Percentiles rank a stretch among this genome's conserved stretches.
Evolutionary conservation across 148 eudicot genomes (phyloP).

Genomic region (Rhododendron williamsianum): DNA sequence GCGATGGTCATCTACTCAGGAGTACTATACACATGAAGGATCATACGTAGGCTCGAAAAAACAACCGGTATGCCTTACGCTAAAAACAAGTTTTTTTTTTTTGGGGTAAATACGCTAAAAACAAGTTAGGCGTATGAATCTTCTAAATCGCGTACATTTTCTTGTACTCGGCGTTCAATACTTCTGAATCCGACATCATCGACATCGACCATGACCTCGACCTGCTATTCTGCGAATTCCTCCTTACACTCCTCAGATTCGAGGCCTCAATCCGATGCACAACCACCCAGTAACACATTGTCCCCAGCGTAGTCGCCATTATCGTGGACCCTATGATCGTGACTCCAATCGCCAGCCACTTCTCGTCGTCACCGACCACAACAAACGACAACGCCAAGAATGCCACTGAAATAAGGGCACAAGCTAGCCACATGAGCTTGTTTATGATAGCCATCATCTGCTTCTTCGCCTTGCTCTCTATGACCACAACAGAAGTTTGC

Average conservation of each 20-base stretch:
- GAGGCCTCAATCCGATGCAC: slow-evolving; percentile 58
- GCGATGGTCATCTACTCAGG: neutral
- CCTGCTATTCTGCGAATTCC: slow-evolving; percentile 35
- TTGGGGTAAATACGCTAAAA: neutral
- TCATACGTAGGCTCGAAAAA: neutral
- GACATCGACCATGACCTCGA: slow-evolving; percentile 45
- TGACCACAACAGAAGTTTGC: slow-evolving; percentile 71
- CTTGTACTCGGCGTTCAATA: slow-evolving; percentile 38
- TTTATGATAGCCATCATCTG: slow-evolving; percentile 82
- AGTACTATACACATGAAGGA: neutral
- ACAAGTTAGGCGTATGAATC: neutral
- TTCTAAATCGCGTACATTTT: slow-evolving; percentile 64
- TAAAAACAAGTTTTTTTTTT: neutral
- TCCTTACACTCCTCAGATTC: slow-evolving; percentile 39
- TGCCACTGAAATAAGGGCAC: slow-evolving; percentile 65
- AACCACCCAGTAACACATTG: slow-evolving; percentile 76
- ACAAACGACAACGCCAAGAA: slow-evolving; percentile 64
- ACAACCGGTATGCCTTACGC: neutral
- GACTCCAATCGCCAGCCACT: slow-evolving; percentile 67
- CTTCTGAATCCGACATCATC: slow-evolving; percentile 47
- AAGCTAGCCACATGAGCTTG: slow-evolving; percentile 85
- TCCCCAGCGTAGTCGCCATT: slow-evolving; percentile 65
- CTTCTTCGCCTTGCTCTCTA: slow-evolving; percentile 85
- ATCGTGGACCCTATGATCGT: slow-evolving; percentile 65
- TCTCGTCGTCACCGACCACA: slow-evolving; percentile 52